Evolutionary conservation across 2,329 filamentous ascomycete species (phyloP).

Genomic region (Zymoseptoria tritici): DNA sequence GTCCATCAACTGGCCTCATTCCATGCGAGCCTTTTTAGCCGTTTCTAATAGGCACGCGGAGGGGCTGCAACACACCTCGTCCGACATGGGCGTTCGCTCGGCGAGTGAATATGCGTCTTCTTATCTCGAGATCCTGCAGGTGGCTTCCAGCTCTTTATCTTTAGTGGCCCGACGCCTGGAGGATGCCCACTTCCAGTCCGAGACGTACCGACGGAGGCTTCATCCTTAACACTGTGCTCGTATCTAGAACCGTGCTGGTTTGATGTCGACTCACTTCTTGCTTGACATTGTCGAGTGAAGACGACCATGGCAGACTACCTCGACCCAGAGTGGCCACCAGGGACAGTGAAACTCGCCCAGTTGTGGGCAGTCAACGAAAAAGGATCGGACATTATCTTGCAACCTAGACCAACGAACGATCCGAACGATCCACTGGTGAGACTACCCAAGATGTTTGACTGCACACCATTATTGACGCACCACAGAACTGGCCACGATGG

Average conservation of each 20-base stretch:
- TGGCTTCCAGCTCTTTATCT: background rate
- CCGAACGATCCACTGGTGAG: constrained; percentile 34
- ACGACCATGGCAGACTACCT: background rate
- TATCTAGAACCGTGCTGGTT: too few species aligned
- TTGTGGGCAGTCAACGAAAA: constrained; percentile 13
- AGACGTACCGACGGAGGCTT: too few species aligned
- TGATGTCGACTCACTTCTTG: background rate
- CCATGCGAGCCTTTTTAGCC: too few species aligned
- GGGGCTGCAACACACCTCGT: too few species aligned
- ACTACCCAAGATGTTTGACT: background rate
- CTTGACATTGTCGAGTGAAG: background rate
- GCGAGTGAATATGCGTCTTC: background rate
- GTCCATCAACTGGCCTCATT: too few species aligned
- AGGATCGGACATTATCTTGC: constrained; percentile 28
- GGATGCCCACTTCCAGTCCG: background rate
- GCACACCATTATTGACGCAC: constrained; percentile 5
- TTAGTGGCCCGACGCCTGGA: background rate
- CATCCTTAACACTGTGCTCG: too few species aligned
- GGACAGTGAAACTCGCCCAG: constrained; percentile 21
- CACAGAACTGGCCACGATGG: constrained; percentile 38
- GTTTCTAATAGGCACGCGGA: too few species aligned
- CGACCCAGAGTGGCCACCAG: constrained; percentile 23
- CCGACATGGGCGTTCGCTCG: too few species aligned
- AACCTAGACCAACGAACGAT: constrained; percentile 32
- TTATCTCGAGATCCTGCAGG: background rate